These are phyloP conservation scores for Pezicula neosporulosa DNA, from an alignment of 2,329 filamentous ascomycete species.

Conservation along the genomic window DNA sequence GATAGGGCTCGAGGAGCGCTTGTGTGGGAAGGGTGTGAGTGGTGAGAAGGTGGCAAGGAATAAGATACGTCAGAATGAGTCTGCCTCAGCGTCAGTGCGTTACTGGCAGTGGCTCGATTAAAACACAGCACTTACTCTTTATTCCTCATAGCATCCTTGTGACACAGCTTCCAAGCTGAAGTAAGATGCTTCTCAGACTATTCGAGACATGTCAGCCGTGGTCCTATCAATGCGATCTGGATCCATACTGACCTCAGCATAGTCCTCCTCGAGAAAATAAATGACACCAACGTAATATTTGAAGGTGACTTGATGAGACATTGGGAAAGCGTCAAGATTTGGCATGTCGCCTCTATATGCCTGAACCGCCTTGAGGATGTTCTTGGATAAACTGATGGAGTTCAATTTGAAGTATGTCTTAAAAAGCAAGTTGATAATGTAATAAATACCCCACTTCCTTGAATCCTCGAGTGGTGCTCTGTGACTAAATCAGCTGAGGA, in stretches of 20 bases:
- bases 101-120: not conserved
- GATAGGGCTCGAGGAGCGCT: constrained; percentile 69
- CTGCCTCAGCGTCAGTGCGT: constrained; percentile 68
- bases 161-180: constrained; percentile 78
- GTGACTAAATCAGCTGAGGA: constrained; percentile 6
- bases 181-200: constrained; percentile 78
- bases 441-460: constrained; percentile 97
- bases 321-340: constrained; percentile 73
- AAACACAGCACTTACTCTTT: constrained; percentile 59
- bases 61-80: constrained; percentile 89
- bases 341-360: constrained; percentile 81
- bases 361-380: constrained; percentile 78
- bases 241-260: constrained; percentile 57
- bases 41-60: constrained; percentile 88
- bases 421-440: constrained; percentile 90
- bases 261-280: constrained; percentile 93
- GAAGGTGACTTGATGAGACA: constrained; percentile 89
- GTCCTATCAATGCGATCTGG: not conserved
- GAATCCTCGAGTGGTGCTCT: constrained; percentile 84
- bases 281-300: constrained; percentile 94
- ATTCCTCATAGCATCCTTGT: constrained; percentile 69
- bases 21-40: constrained; percentile 78
- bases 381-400: constrained; percentile 83
- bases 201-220: not conserved
- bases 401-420: constrained; percentile 98